A percentile compares a stretch with the other conserved stretches of the same genome.
Conservation (phyloP, 345 rosid species). For the Corchorus olitorius region DNA sequence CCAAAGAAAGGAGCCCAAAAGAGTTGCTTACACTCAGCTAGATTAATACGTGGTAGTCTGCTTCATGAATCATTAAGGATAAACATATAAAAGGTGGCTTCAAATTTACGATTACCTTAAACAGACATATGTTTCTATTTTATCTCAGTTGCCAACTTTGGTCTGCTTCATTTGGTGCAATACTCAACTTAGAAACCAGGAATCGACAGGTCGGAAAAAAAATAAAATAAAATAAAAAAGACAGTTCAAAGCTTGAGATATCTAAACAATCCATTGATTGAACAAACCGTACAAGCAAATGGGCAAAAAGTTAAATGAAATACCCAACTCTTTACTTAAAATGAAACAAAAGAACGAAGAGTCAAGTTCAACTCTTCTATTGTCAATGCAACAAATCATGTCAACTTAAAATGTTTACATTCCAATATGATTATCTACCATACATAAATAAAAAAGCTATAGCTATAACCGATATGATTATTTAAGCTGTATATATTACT, state of each 20-base stretch:
- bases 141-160: neutral
- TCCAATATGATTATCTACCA: slow-evolving; percentile 32
- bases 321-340: neutral
- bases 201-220: neutral
- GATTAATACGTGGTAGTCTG: no score
- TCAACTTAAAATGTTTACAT: slow-evolving; percentile 27
- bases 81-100: neutral
- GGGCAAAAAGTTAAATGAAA: neutral
- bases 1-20: no score
- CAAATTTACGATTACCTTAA: neutral
- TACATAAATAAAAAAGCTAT: slow-evolving; percentile 12
- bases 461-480: slow-evolving; percentile 22
- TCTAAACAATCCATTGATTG: neutral
- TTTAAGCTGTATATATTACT: slow-evolving; percentile 31
- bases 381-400: slow-evolving; percentile 27
- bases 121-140: neutral
- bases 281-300: neutral
- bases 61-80: no score
- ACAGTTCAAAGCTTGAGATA: neutral
- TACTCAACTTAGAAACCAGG: neutral
- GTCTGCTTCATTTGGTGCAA: neutral
- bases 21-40: no score
- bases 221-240: no score
- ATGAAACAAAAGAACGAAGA: slow-evolving; percentile 17
- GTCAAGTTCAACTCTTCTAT: slow-evolving; percentile 29